Evolutionary conservation across 164 flowering plant genomes (phyloP), one percentile per base, ranked within the genome.

Genomic region (Magnolia kwangsiensis): DNA sequence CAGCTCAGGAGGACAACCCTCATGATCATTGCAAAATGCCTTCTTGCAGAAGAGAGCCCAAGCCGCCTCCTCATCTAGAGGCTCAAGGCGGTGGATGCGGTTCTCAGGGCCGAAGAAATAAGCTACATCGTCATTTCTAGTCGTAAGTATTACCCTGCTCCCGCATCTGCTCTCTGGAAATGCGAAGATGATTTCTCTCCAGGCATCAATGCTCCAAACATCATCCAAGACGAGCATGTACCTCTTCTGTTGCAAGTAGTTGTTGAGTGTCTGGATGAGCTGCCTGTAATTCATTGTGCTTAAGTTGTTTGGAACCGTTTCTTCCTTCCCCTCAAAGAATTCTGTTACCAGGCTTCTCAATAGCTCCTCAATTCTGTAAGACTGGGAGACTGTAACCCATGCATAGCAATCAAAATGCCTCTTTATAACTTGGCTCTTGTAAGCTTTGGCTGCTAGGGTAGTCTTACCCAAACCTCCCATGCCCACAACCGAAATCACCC

Each of bases 391-490:
- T 63, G 84, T 83, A 0, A 87, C 85, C 90, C 90, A 86, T 63
- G 84, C 84, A 78, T 14, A 83, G 84, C 50, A 84, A 85, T 21
- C 29, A 75, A 20, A 75, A 72, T 51, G 81, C 83, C 1, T 84
- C 71, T 70, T 77, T 71, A 66, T 74, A 67, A 8, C 84, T n/a
- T 64, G 23, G 23, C 67, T n/a, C 67, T 84, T 84, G 78, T 75
- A 89, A 4, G 85, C 85, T 51, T 49, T 78, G 55, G 84, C 83
- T 58, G 87, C 90, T 31, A 82, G 55, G 0, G 89, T 86, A 10
- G 91, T 87, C 69, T 89, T 89, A 2, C 91, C 90, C 21, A 89
- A 27, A 3, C 90, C 90, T 10, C 87, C 91, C 88, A 84, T 85
- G 4, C 91, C 91, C 1, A 87, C 86, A 50, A 87, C 66, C 19